Base-by-base conservation (phyloP, 2,329 filamentous ascomycete genomes). In the Penicillium sp. region DNA sequence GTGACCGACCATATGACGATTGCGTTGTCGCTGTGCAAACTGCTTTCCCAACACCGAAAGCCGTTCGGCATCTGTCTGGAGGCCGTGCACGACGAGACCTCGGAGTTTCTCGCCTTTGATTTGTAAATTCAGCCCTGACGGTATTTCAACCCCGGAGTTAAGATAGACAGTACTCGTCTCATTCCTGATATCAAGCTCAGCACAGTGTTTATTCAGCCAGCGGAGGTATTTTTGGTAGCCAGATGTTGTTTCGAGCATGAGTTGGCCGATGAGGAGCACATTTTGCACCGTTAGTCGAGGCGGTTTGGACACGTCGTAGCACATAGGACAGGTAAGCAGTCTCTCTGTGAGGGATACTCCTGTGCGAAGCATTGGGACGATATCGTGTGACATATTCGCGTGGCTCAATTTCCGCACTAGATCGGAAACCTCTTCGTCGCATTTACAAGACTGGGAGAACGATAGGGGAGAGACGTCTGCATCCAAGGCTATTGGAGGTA, bases 281-380 rank as follows among this genome's bases (percentile, higher is more conserved):
- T 69, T 69, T 42, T 69, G 67, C 5, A 68, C 58, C 2, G 67
- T 69, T 17, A 67, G 36, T 17, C 66, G 61, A 4, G 67, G 65
- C 7, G 67, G 64, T 26, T 67, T 69, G 1, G 64, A 65, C n/a
- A 65, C 53, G 28, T 69, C 66, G 47, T 68, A 69, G 59, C 67
- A 69, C 22, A 60, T 58, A 5, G 61, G 58, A 51, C 67, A 69
- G 1, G 52, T 59, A 17, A 69, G 51, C 33, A 69, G 41, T 12
- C 57, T 52, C 19, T 67, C 63, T 36, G 59, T 35, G 14, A 69
- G 55, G 5, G 58, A 38, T 0, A 59, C 19, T 1, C 61, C 61
- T 0, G 42, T 41, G 11, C 61, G 64, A 50, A 70, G 56, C 36
- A 44, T 61, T 14, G 58, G 53, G 25, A 67, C 50, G 48, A 60